Conservation (phyloP, 768 basidiomycete genomes). For the Termitomyces sp. region DNA sequence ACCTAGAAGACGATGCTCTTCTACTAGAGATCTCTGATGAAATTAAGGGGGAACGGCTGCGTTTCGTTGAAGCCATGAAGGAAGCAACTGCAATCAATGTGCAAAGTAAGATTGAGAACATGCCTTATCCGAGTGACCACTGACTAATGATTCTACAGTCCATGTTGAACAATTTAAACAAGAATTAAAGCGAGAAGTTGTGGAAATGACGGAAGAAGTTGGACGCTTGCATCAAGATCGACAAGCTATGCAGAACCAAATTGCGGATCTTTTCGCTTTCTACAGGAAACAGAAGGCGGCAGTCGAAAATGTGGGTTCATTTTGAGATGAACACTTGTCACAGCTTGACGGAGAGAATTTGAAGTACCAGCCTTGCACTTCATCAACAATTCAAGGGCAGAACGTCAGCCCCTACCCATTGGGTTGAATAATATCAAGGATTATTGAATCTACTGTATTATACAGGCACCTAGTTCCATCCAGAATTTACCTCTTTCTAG, state of each 20-base stretch:
- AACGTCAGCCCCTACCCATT: constrained; percentile 21
- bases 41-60: constrained; percentile 77
- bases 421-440: constrained; percentile 1
- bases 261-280: constrained; percentile 67
- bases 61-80: constrained; percentile 94
- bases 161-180: constrained; percentile 89
- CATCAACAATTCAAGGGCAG: not conserved
- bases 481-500: not conserved
- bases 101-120: constrained; percentile 41
- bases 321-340: not conserved
- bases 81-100: constrained; percentile 88
- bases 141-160: constrained; percentile 31
- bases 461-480: not conserved
- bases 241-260: constrained; percentile 61
- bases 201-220: constrained; percentile 70
- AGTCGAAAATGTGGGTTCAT: constrained; percentile 9
- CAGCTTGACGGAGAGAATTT: not conserved
- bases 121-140: not conserved
- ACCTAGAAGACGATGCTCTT: not conserved
- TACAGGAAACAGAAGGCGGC: constrained; percentile 57
- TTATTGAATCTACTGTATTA: not conserved
- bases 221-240: constrained; percentile 59
- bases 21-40: constrained; percentile 69
- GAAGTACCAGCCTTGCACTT: not conserved
- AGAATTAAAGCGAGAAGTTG: constrained; percentile 68